phyloP scores from a whole-genome alignment of 1,139 yeast species.

The Pichia sp. region DNA sequence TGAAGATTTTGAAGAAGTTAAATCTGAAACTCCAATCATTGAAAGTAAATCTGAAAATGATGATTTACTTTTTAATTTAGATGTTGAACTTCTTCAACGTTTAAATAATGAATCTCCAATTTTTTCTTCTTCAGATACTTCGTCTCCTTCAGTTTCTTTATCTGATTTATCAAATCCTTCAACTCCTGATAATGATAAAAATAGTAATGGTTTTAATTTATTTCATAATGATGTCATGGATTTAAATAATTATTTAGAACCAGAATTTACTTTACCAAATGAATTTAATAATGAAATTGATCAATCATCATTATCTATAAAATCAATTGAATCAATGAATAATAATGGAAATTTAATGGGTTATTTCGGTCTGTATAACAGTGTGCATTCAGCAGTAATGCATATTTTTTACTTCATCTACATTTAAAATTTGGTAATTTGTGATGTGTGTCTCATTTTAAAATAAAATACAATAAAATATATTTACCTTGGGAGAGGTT shows the following conservation, averaged over 20 bases:
- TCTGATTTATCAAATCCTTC: conserved; percentile 1
- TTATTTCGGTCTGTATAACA: conserved; percentile 28
- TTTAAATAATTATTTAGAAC: conserved; percentile 5
- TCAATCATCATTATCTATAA: conserved; percentile 4
- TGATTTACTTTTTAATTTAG: background rate
- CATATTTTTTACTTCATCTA: conserved; percentile 5
- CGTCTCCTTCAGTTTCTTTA: background rate
- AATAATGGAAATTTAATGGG: conserved; percentile 9
- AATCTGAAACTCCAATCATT: no score
- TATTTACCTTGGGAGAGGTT: conserved; percentile 9
- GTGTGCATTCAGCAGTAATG: conserved; percentile 36
- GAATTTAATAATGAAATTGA: conserved; percentile 2
- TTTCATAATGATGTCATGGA: conserved; percentile 11
- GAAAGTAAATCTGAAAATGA: no score
- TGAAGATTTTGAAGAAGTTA: no score
- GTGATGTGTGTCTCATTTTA: conserved; percentile 4
- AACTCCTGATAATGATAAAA: background rate
- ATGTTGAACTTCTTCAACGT: background rate
- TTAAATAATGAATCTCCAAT: background rate
- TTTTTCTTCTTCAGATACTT: background rate
- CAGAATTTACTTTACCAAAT: conserved; percentile 9
- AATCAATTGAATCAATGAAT: background rate
- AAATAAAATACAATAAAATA: background rate
- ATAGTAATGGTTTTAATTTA: conserved; percentile 1
- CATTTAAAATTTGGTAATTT: background rate